Evolutionary conservation across 108 stramenopile species (phyloP).

Genomic region (Skeletonema menzelii): DNA sequence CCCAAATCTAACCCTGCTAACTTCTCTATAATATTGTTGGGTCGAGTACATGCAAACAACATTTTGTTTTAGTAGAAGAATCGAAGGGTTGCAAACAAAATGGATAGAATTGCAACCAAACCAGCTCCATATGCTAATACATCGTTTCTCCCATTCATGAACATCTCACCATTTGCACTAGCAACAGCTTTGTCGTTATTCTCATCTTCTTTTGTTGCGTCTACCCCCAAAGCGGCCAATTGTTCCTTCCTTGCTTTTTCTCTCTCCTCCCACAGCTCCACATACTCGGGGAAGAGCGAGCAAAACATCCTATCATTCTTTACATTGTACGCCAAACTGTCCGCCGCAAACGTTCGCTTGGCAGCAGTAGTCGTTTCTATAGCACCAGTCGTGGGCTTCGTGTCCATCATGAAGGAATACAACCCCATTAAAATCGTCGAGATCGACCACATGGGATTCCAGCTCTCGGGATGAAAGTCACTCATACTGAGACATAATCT

Average conservation of each 20-base stretch:
- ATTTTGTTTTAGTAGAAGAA: conserved; percentile 39
- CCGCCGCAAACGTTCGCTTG: conserved; percentile 74
- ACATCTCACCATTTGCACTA: conserved; percentile 7
- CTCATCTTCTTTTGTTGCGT: neutral
- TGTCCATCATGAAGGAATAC: conserved; percentile 96
- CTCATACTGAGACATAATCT: conserved; percentile 92
- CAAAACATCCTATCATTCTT: conserved; percentile 64
- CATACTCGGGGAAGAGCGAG: conserved; percentile 80
- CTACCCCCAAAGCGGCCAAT: conserved; percentile 10
- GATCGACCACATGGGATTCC: conserved; percentile 97
- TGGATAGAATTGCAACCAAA: conserved; percentile 65
- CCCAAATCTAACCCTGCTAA: neutral
- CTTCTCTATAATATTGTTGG: neutral
- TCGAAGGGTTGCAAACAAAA: conserved; percentile 58
- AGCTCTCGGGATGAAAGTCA: conserved; percentile 92
- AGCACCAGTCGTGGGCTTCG: conserved; percentile 83
- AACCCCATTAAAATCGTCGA: conserved; percentile 94
- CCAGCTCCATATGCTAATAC: conserved; percentile 65
- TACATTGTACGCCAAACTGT: conserved; percentile 87
- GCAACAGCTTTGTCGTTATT: neutral
- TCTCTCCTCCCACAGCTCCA: conserved; percentile 63
- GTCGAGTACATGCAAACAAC: neutral
- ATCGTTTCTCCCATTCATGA: conserved; percentile 15
- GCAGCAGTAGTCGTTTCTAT: conserved; percentile 75
- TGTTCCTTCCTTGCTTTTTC: conserved; percentile 44